These are phyloP conservation scores for Chondrostereum purpureum DNA, from an alignment of 1,284 basidiomycete species.

Conservation along the genomic window DNA sequence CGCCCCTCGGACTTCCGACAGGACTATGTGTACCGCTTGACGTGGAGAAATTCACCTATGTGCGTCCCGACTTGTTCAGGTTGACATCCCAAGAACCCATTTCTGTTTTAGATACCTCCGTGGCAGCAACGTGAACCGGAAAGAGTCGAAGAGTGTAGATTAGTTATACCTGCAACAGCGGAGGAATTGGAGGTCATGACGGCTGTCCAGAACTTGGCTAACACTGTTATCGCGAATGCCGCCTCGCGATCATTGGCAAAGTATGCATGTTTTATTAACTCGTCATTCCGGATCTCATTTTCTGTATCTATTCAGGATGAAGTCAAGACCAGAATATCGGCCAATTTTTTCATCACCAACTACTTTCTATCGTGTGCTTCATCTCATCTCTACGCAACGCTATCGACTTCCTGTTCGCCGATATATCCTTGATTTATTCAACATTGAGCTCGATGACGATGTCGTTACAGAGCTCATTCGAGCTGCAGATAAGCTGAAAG, in stretches of 20 bases:
- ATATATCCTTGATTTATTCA: slow-evolving; percentile 92
- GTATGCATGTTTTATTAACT: slow-evolving; percentile 21
- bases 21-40: slow-evolving; percentile 87
- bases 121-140: slow-evolving; percentile 54
- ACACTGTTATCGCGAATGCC: slow-evolving; percentile 91
- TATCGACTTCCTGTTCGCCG: slow-evolving; percentile 87
- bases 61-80: too few species aligned
- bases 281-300: slow-evolving; percentile 6
- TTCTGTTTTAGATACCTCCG: slow-evolving; percentile 58
- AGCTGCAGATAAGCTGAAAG: slow-evolving; percentile 41
- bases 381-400: slow-evolving; percentile 80
- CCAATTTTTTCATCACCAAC: slow-evolving; percentile 72
- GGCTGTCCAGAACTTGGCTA: slow-evolving; percentile 90
- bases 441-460: slow-evolving; percentile 63
- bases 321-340: slow-evolving; percentile 70
- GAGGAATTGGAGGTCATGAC: slow-evolving; percentile 84
- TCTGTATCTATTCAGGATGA: slow-evolving; percentile 50
- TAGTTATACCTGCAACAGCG: slow-evolving; percentile 62
- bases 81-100: not conserved
- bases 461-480: slow-evolving; percentile 47
- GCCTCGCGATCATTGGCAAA: slow-evolving; percentile 83
- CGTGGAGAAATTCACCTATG: slow-evolving; percentile 73
- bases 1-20: slow-evolving; percentile 82
- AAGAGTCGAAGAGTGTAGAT: slow-evolving; percentile 39
- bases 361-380: slow-evolving; percentile 79